Conservation (phyloP, 23 red algal species). For the Gracilaria gracilis region DNA sequence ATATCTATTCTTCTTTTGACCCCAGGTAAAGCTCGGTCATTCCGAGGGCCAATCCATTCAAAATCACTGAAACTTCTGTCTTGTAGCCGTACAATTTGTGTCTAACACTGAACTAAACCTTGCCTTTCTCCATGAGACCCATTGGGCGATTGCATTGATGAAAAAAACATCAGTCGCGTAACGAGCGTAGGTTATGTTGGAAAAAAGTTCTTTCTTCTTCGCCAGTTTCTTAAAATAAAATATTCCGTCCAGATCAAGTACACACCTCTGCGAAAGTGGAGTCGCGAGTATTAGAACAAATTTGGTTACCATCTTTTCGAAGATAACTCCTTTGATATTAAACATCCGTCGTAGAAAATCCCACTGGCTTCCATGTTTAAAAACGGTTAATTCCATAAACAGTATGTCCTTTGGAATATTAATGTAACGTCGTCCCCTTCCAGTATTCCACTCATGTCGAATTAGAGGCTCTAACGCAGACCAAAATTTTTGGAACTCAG, state of each 20-base stretch:
- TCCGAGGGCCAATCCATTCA: too few relatives aligned
- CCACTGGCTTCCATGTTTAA: slow-evolving; percentile 20
- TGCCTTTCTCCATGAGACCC: neutral
- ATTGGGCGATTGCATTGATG: neutral
- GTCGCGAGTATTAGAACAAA: neutral
- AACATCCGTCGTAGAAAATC: neutral
- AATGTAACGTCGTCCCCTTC: neutral
- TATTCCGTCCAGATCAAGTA: neutral
- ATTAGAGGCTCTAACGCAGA: neutral
- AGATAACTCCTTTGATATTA: neutral
- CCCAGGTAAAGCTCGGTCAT: neutral
- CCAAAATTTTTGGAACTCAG: neutral
- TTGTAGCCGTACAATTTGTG: too few relatives aligned
- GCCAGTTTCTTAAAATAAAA: neutral
- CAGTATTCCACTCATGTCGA: neutral
- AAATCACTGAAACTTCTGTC: too few relatives aligned
- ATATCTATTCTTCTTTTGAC: neutral
- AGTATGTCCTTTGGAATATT: slow-evolving; percentile 23
- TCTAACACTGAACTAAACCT: slow-evolving; percentile 9
- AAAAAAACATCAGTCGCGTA: slow-evolving; percentile 19
- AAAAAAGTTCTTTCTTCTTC: neutral
- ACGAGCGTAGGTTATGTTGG: neutral
- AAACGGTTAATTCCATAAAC: slow-evolving; percentile 10
- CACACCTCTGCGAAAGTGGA: neutral
- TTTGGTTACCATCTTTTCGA: neutral